These are phyloP conservation scores for Sclerotinia nivalis DNA, from an alignment of 2,329 filamentous ascomycete genomes.

Conservation along the genomic window DNA sequence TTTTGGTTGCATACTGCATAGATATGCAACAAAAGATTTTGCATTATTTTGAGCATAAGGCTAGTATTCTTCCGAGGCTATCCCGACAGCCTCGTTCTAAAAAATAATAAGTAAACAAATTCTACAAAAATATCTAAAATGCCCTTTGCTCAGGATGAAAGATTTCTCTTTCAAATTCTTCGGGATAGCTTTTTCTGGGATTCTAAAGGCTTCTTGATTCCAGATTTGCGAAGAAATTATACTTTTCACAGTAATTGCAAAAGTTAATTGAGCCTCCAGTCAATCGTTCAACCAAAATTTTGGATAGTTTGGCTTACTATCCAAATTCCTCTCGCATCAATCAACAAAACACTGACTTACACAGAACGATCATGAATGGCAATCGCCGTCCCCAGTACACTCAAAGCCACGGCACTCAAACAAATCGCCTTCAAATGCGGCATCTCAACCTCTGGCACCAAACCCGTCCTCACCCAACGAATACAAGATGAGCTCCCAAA, in stretches of 20 bases:
- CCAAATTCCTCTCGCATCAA: neutral
- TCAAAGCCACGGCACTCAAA: conserved; percentile 58
- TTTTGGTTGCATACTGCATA: neutral
- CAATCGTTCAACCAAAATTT: no score
- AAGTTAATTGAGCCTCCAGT: no score
- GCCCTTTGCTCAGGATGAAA: no score
- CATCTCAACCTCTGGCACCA: conserved; percentile 59
- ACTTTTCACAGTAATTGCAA: no score
- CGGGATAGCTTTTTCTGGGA: no score
- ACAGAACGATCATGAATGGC: conserved; percentile 38
- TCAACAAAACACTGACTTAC: neutral
- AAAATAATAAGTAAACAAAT: neutral
- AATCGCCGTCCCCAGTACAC: conserved; percentile 36
- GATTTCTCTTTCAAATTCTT: no score
- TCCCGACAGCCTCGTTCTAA: neutral
- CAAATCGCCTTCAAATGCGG: conserved; percentile 62
- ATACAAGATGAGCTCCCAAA: conserved; percentile 46
- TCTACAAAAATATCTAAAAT: no score
- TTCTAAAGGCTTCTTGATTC: no score
- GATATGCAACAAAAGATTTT: neutral
- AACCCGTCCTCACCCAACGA: conserved; percentile 54
- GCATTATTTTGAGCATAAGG: neutral
- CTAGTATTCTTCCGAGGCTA: neutral
- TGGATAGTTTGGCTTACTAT: neutral
- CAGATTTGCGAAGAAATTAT: no score